Evolutionary conservation across 1,284 basidiomycete genomes (phyloP).

Genomic region (Coniferiporia weirii): DNA sequence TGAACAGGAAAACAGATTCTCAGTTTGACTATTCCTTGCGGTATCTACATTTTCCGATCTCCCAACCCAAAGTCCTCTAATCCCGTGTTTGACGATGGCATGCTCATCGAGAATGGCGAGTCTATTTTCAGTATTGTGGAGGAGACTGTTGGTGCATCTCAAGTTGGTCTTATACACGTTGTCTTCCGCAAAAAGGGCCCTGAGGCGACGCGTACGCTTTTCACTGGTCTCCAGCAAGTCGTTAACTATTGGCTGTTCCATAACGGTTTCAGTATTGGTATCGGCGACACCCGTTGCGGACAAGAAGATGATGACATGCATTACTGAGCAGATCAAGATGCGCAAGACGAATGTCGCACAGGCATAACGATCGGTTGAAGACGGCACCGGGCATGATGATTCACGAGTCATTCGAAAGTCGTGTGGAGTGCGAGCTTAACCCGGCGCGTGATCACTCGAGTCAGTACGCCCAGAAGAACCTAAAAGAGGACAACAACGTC

Average conservation of each 20-base stretch:
- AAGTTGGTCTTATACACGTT: slow-evolving; percentile 94
- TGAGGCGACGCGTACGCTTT: slow-evolving; percentile 87
- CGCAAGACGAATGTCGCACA: slow-evolving; percentile 82
- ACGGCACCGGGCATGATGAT: slow-evolving; percentile 97
- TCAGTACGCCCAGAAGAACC: slow-evolving; percentile 89
- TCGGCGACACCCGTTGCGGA: slow-evolving; percentile 98
- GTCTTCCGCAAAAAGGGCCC: slow-evolving; percentile 98
- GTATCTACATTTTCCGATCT: slow-evolving; percentile 88
- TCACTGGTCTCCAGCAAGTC: slow-evolving; percentile 91
- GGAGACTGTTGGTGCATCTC: slow-evolving; percentile 94
- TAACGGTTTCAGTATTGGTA: slow-evolving; percentile 98
- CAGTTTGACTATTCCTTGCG: slow-evolving; percentile 89
- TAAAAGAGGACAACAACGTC: slow-evolving; percentile 99
- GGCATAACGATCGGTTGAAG: slow-evolving; percentile 78
- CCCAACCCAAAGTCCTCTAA: slow-evolving; percentile 78
- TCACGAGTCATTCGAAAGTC: slow-evolving; percentile 95
- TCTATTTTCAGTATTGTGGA: slow-evolving; percentile 93
- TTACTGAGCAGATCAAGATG: slow-evolving; percentile 78
- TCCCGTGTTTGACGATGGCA: slow-evolving; percentile 88
- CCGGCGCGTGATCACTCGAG: slow-evolving; percentile 94
- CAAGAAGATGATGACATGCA: slow-evolving; percentile 79
- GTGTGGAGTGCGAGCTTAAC: slow-evolving; percentile 90
- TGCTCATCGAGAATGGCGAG: slow-evolving; percentile 97
- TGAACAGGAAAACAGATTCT: slow-evolving; percentile 99
- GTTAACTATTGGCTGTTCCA: slow-evolving; percentile 99